Base-by-base conservation (phyloP, 352 stramenopile genomes). In the Globisporangium carolinianum region DNA sequence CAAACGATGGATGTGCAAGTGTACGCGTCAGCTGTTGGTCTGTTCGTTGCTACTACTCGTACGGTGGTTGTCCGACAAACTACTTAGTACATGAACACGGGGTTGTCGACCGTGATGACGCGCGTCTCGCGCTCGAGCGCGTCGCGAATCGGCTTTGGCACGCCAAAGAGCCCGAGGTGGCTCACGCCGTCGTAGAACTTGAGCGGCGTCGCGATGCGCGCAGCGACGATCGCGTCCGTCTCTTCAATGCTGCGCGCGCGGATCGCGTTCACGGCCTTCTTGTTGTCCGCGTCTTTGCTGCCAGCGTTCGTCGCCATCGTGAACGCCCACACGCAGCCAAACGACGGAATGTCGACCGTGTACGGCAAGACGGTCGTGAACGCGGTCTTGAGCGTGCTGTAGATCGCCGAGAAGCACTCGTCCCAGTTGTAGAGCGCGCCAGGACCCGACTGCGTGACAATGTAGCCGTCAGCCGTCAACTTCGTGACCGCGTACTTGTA, bases 51-150 rank as follows among this genome's bases (percentile, higher is more conserved):
- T n/a, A n/a, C n/a, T n/a, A n/a, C n/a, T n/a, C n/a, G n/a, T n/a
- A n/a, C n/a, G n/a, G 4, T 10, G 14, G 8, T 41, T 41, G 37
- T 5, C 37, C 37, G 37, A 41, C 8, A 41, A 5, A 41, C n/a
- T 65, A 69, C 47, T 92, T 87, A 98, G 73, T 86, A 97, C 93
- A 98, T 98, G 76, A 98, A 98, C 52, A 98, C 82, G 47, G 95
- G 95, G 79, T 98, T 97, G 55, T 94, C 93, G 48, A 96, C 80
- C 32, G 95, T 98, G 76, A 98, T 98, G 62, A 98, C 83, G 61
- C 95, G 86, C 56, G 75, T 87, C 73, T 98, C 95, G 38, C 62
- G 73, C 56, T 82, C 81, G 51, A 98, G 69, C 24, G 80, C 70
- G 65, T 94, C 83, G 53, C 95, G 85, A 50, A 98, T 80, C 45